phyloP scores from a whole-genome alignment of 306 rosid species.

The Gynostemma pentaphyllum region DNA sequence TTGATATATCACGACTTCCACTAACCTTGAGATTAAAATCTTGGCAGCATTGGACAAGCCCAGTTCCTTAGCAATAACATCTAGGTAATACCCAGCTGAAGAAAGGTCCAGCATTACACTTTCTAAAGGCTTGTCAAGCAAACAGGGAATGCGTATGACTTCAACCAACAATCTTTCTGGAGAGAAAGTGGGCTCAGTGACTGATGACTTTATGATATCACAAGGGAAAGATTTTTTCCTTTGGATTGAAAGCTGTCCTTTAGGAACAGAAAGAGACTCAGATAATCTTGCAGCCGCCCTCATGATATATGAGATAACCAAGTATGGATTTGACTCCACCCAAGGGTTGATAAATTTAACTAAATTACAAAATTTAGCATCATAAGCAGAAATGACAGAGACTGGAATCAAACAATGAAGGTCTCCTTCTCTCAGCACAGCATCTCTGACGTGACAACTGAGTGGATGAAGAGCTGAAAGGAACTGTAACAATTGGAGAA shows the following conservation, averaged over 20 bases:
- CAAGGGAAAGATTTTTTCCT: conserved; percentile 51
- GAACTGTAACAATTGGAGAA: conserved; percentile 46
- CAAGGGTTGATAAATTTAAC: conserved; percentile 57
- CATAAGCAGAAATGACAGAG: conserved; percentile 49
- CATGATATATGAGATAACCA: conserved; percentile 39
- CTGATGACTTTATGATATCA: conserved; percentile 35
- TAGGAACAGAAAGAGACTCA: conserved; percentile 36
- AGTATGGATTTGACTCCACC: conserved; percentile 65
- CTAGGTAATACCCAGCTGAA: conserved; percentile 59
- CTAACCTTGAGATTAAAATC: conserved; percentile 73
- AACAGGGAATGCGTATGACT: conserved; percentile 52
- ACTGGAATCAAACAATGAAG: conserved; percentile 47
- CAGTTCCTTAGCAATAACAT: conserved; percentile 65
- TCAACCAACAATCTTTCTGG: conserved; percentile 28
- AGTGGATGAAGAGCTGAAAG: conserved; percentile 61
- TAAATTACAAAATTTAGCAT: conserved; percentile 40
- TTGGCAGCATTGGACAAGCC: conserved; percentile 50
- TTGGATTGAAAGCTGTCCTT: conserved; percentile 47
- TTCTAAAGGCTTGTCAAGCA: conserved; percentile 44
- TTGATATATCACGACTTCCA: neutral
- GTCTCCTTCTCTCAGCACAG: conserved; percentile 55
- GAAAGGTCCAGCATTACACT: conserved; percentile 45
- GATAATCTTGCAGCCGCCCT: conserved; percentile 41
- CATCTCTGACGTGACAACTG: conserved; percentile 74
- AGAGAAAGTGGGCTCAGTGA: conserved; percentile 18